These are phyloP conservation scores for Syzygium grande DNA, from an alignment of 345 rosid species.

Conservation along the genomic window DNA sequence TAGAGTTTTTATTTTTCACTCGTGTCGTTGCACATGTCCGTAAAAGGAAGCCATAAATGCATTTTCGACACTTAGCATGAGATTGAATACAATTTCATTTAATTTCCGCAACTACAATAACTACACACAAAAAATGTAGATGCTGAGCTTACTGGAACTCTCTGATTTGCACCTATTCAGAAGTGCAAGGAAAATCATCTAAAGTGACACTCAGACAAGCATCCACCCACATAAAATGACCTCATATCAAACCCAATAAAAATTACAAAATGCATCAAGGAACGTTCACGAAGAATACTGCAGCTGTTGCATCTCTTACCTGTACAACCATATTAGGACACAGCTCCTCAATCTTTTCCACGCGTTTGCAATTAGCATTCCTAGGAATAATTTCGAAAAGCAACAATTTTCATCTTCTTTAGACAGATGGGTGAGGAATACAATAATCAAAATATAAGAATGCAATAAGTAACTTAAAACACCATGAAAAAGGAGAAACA, in stretches of 20 bases:
- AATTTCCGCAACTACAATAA: background rate
- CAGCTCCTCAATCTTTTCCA: constrained; percentile 65
- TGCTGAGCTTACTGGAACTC: background rate
- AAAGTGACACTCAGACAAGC: background rate
- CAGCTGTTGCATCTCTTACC: constrained; percentile 24
- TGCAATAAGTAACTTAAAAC: background rate
- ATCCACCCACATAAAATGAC: background rate
- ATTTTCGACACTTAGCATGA: background rate
- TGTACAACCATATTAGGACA: constrained; percentile 51
- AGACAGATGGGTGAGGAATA: background rate
- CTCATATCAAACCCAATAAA: background rate
- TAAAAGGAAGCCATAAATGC: background rate
- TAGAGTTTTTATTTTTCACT: background rate
- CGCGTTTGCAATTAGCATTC: constrained; percentile 21
- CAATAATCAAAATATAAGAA: background rate
- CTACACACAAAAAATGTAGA: background rate
- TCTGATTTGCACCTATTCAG: background rate
- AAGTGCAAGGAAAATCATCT: background rate
- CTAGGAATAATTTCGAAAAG: constrained; percentile 16
- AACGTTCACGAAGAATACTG: background rate
- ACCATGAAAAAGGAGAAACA: background rate
- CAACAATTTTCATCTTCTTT: background rate
- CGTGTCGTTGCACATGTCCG: background rate
- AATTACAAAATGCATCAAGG: background rate
- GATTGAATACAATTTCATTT: background rate